Evolutionary conservation across 345 rosid genomes (phyloP).

Genomic region (Draba incana): DNA sequence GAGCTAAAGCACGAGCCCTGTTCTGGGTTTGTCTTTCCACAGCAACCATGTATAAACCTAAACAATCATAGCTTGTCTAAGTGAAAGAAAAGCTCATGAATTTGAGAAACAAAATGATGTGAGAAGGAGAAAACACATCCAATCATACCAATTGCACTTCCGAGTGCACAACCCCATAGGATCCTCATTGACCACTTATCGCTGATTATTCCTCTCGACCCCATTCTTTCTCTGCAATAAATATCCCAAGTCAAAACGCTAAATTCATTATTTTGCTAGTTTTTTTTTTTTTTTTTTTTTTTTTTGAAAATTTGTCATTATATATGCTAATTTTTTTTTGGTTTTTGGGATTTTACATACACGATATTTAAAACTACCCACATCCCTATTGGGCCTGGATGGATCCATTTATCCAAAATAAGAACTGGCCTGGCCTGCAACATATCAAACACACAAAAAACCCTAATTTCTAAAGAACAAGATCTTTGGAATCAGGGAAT

Average conservation of each 20-base stretch:
- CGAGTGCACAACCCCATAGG: slow-evolving; percentile 74
- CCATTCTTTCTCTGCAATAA: slow-evolving; percentile 26
- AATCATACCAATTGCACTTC: slow-evolving; percentile 49
- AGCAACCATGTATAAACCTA: slow-evolving; percentile 85
- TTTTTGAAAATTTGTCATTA: too few species aligned
- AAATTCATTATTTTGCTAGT: slow-evolving; percentile 4
- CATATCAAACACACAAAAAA: too few species aligned
- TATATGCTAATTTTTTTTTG: too few species aligned
- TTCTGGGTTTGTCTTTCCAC: slow-evolving; percentile 79
- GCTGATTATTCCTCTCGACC: slow-evolving; percentile 56
- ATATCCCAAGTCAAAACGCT: background rate
- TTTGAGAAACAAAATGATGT: background rate
- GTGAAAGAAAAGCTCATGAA: slow-evolving; percentile 2
- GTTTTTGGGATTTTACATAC: too few species aligned
- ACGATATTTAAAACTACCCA: too few species aligned
- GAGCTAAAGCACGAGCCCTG: slow-evolving; percentile 64
- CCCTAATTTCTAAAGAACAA: too few species aligned
- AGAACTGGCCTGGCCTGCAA: too few species aligned
- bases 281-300: too few species aligned
- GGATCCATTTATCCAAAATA: too few species aligned
- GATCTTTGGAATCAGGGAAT: too few species aligned
- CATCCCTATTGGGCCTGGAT: too few species aligned
- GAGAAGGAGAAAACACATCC: too few species aligned
- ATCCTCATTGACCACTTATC: slow-evolving; percentile 83
- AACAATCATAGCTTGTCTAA: slow-evolving; percentile 3